Conservation (phyloP, 1,139 yeast species). For the Scheffersomyces quercinus region DNA sequence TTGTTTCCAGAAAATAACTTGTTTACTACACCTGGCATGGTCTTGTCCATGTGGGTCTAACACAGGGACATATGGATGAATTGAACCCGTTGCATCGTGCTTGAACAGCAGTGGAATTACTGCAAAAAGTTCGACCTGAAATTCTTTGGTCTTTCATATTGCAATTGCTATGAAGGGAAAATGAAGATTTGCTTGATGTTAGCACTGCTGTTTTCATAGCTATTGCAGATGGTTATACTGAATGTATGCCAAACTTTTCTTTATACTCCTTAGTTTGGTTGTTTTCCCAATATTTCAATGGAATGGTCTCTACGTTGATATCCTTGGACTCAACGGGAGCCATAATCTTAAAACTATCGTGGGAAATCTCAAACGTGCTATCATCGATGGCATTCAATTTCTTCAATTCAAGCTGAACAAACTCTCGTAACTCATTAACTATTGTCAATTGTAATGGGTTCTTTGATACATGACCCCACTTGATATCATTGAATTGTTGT, state of each 20-base stretch:
- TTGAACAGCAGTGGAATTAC: too few species aligned
- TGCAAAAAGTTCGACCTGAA: too few species aligned
- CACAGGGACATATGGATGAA: too few species aligned
- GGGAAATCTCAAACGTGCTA: conserved; percentile 18
- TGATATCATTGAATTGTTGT: conserved; percentile 11
- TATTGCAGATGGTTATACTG: too few species aligned
- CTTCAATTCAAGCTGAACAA: conserved; percentile 22
- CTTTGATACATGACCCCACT: conserved; percentile 7
- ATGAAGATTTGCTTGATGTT: too few species aligned
- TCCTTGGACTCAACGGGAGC: conserved; percentile 28
- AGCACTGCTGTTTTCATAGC: too few species aligned
- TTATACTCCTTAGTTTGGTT: conserved; percentile 38
- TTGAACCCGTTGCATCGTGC: too few species aligned
- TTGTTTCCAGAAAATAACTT: too few species aligned
- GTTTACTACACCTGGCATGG: too few species aligned
- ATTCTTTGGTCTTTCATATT: too few species aligned
- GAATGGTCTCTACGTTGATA: conserved; percentile 7
- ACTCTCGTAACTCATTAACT: conserved; percentile 19
- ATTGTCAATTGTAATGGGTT: conserved; percentile 8
- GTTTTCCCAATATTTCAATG: conserved; percentile 36
- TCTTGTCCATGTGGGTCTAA: too few species aligned
- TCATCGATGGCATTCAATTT: conserved; percentile 13
- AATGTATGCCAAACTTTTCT: conserved; percentile 17
- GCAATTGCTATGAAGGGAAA: too few species aligned
- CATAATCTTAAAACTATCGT: conserved; percentile 24